A percentile compares a stretch with the other conserved stretches of the same genome.
phyloP scores from a whole-genome alignment of 2,329 filamentous ascomycete species.

The Fusarium vanettenii region DNA sequence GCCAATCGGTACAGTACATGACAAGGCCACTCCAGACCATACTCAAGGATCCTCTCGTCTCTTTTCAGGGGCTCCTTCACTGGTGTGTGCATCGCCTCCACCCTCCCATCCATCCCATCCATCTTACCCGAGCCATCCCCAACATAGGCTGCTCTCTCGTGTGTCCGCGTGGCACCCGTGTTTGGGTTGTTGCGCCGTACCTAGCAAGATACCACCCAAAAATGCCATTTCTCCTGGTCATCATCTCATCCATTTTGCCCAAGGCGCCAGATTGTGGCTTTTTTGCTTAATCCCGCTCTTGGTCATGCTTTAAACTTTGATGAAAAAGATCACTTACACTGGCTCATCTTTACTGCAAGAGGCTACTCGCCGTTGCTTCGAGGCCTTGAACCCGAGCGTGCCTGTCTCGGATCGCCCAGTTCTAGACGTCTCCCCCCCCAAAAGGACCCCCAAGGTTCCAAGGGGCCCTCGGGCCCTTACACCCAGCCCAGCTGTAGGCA shows the following conservation, averaged over 20 bases:
- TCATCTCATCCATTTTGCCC: not conserved
- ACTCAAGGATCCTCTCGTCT: slow-evolving; percentile 16
- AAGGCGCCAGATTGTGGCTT: not conserved
- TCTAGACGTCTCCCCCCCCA: slow-evolving; percentile 21
- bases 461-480: slow-evolving; percentile 21
- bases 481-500: slow-evolving; percentile 19
- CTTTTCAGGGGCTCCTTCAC: slow-evolving; percentile 27
- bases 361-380: slow-evolving; percentile 36
- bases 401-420: slow-evolving; percentile 4
- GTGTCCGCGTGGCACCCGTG: slow-evolving; percentile 36
- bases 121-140: slow-evolving; percentile 28
- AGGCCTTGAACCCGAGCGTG: slow-evolving; percentile 1
- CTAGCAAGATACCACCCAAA: not conserved
- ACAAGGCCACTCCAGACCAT: not conserved
- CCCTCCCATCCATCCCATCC: slow-evolving; percentile 23
- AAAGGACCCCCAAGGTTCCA: slow-evolving; percentile 24
- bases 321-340: not conserved
- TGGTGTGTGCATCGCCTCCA: slow-evolving; percentile 22
- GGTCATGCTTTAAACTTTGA: not conserved
- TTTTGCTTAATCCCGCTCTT: not conserved
- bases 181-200: not conserved
- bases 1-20: slow-evolving; percentile 14
- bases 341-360: slow-evolving; percentile 29
- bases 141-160: slow-evolving; percentile 23
- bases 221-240: not conserved